Conservation (phyloP, 352 stramenopile genomes). For the Phytophthora pisi region DNA sequence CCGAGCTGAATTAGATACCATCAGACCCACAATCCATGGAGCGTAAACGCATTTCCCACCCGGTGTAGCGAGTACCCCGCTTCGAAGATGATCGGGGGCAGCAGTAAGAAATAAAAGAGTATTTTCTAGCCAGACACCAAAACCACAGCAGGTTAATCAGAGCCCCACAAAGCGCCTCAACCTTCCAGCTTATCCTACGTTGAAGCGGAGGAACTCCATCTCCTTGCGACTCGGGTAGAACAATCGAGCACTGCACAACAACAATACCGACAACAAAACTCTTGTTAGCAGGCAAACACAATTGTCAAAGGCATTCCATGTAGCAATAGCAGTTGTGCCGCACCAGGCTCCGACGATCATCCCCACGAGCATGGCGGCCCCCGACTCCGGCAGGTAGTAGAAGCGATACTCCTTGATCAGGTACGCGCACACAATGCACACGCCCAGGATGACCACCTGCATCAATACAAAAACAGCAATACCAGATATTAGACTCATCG, state of each 20-base stretch:
- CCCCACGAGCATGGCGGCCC: constrained; percentile 91
- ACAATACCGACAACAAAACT: neutral
- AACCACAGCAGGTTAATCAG: neutral
- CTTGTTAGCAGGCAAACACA: neutral
- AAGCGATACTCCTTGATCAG: constrained; percentile 92
- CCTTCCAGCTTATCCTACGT: constrained; percentile 42
- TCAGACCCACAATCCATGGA: neutral
- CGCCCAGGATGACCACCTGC: constrained; percentile 83
- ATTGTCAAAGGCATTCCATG: neutral
- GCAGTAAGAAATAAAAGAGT: constrained; percentile 97
- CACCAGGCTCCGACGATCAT: constrained; percentile 86
- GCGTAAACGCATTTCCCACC: constrained; percentile 25
- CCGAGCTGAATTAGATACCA: neutral
- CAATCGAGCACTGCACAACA: constrained; percentile 59
- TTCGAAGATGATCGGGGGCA: constrained; percentile 98
- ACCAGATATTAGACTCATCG: neutral
- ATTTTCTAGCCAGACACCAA: constrained; percentile 52
- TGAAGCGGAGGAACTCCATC: constrained; percentile 91
- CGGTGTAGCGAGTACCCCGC: constrained; percentile 93
- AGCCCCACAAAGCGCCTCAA: neutral
- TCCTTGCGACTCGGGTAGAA: constrained; percentile 89
- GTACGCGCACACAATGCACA: constrained; percentile 92
- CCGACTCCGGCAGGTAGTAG: constrained; percentile 91
- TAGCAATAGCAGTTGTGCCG: neutral
- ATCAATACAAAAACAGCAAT: neutral